Conservation (phyloP, 306 rosid genomes). For the Acacia confusa region DNA sequence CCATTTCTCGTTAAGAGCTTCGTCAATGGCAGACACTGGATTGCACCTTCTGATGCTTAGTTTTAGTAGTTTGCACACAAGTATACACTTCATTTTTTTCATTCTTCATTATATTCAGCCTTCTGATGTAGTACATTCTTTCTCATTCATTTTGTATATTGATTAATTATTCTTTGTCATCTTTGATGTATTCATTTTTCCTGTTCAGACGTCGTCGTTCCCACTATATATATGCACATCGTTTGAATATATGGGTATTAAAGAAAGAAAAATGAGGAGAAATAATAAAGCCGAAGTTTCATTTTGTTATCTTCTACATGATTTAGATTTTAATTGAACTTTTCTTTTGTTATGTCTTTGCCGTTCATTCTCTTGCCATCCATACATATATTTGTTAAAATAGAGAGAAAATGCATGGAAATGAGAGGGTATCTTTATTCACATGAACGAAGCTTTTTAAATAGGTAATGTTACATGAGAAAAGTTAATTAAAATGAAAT, state of each 20-base stretch:
- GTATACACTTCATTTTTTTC: not conserved
- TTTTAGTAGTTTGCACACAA: not conserved
- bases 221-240: not conserved
- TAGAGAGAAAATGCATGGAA: too few relatives aligned
- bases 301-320: not conserved
- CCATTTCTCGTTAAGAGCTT: slow-evolving; percentile 79
- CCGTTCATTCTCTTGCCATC: not conserved
- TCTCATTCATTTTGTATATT: not conserved
- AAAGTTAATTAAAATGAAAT: too few relatives aligned
- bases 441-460: too few relatives aligned
- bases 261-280: not conserved
- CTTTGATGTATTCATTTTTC: not conserved
- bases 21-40: slow-evolving; percentile 95
- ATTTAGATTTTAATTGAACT: not conserved
- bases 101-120: not conserved
- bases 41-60: slow-evolving; percentile 72
- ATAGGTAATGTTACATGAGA: too few relatives aligned
- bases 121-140: not conserved
- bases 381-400: too few relatives aligned
- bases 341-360: not conserved
- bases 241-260: not conserved
- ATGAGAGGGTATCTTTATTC: too few relatives aligned
- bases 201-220: not conserved
- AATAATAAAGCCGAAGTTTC: not conserved
- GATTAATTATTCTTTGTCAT: slow-evolving; percentile 6